Evolutionary conservation across 495 filamentous ascomycete genomes (phyloP).

Genomic region (Penicillium robsamsonii): DNA sequence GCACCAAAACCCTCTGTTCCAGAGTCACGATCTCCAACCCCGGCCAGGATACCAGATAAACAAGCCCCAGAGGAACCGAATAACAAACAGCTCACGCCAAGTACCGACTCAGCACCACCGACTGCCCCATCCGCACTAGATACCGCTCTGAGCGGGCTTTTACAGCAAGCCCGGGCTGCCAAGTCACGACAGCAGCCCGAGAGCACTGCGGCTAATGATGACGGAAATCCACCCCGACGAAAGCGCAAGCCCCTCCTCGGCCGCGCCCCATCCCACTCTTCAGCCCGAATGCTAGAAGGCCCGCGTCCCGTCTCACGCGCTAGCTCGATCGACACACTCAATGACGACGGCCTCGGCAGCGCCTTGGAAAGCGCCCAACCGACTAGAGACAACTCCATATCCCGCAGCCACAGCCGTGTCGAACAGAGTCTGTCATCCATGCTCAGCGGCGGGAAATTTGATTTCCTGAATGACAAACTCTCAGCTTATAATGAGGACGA

Average conservation of each 20-base stretch:
- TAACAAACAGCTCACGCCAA: constrained; percentile 20
- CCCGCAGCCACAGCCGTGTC: constrained; percentile 25
- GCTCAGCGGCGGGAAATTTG: constrained; percentile 34
- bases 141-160: constrained; percentile 37
- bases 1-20: constrained; percentile 30
- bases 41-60: constrained; percentile 13
- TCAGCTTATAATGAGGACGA: constrained; percentile 25
- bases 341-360: constrained; percentile 52
- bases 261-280: constrained; percentile 45
- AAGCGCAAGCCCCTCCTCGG: constrained; percentile 49
- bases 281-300: constrained; percentile 25
- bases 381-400: constrained; percentile 31
- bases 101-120: constrained; percentile 15
- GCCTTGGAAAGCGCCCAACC: constrained; percentile 38
- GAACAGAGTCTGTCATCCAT: constrained; percentile 36
- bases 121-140: constrained; percentile 34
- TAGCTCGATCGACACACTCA: constrained; percentile 55
- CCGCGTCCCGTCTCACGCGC: constrained; percentile 39
- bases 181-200: constrained; percentile 29
- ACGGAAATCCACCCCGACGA: constrained; percentile 18
- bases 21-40: constrained; percentile 31
- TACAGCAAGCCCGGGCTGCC: constrained; percentile 43
- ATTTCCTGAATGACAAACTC: constrained; percentile 28
- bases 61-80: constrained; percentile 6
- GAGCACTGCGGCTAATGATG: constrained; percentile 17